These are phyloP conservation scores for Globisporangium carolinianum DNA, from an alignment of 352 stramenopile species.

Conservation along the genomic window DNA sequence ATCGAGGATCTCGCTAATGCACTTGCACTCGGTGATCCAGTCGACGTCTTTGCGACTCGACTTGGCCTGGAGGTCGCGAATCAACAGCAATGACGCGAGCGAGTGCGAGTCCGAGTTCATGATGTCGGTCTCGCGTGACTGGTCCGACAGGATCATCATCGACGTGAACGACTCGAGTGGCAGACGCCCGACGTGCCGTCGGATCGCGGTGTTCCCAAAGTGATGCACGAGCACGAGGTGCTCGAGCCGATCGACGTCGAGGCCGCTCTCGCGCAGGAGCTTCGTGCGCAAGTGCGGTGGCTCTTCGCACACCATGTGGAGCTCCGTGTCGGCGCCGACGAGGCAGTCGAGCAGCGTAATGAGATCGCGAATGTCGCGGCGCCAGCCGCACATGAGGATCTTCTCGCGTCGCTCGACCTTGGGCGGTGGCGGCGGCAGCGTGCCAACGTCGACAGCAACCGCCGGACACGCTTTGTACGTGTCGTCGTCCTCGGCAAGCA, in stretches of 20 bases:
- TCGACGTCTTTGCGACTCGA: constrained; percentile 5
- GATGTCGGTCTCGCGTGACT: constrained; percentile 65
- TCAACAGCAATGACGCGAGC: constrained; percentile 73
- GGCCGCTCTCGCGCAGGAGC: constrained; percentile 46
- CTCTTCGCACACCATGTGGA: constrained; percentile 83
- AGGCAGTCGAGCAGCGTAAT: constrained; percentile 76
- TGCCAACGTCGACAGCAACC: constrained; percentile 27
- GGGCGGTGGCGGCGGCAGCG: constrained; percentile 14
- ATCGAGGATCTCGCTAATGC: constrained; percentile 85
- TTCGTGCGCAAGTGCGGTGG: constrained; percentile 54
- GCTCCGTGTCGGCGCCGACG: constrained; percentile 46
- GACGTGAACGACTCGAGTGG: constrained; percentile 69
- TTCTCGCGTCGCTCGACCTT: constrained; percentile 34
- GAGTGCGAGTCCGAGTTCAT: constrained; percentile 86
- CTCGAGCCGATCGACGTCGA: constrained; percentile 36
- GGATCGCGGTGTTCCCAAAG: constrained; percentile 74
- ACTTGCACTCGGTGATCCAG: constrained; percentile 40
- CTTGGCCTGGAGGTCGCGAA: constrained; percentile 66
- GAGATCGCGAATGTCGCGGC: constrained; percentile 87
- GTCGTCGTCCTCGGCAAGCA: constrained; percentile 85
- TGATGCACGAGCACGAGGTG: constrained; percentile 65
- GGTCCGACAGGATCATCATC: constrained; percentile 78
- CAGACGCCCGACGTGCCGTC: constrained; percentile 56
- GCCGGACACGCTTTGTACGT: constrained; percentile 69
- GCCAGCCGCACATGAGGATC: constrained; percentile 86